phyloP scores from a whole-genome alignment of 257 asterid genomes.

The Eustoma russellianum region DNA sequence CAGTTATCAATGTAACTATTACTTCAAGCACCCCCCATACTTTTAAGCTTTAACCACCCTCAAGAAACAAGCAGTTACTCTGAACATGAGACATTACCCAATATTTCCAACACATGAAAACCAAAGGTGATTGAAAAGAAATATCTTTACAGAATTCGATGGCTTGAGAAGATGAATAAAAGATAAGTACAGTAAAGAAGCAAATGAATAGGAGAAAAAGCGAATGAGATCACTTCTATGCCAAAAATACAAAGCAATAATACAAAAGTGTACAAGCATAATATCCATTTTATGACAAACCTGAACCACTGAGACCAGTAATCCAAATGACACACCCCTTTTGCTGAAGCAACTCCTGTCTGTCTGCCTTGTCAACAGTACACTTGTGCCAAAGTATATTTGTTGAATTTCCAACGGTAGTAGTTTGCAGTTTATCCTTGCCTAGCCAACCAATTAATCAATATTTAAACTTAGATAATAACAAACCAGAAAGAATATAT shows the following conservation, averaged over 20 bases:
- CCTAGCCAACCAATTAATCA: conserved; percentile 26
- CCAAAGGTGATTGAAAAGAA: too few relatives aligned
- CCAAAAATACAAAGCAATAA: background rate
- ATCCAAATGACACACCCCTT: conserved; percentile 98
- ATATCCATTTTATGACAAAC: conserved; percentile 30
- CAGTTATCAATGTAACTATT: too few relatives aligned
- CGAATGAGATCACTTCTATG: background rate
- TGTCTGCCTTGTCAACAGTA: conserved; percentile 63
- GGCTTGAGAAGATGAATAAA: too few relatives aligned
- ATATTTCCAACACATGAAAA: too few relatives aligned
- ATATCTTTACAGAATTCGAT: too few relatives aligned
- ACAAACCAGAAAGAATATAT: background rate
- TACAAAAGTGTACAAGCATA: background rate
- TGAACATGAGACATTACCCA: too few relatives aligned
- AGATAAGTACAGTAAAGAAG: too few relatives aligned
- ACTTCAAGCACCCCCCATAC: too few relatives aligned
- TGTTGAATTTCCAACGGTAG: conserved; percentile 59
- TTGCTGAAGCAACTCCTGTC: conserved; percentile 83
- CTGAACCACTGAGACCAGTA: conserved; percentile 99
- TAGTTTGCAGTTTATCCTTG: conserved; percentile 25
- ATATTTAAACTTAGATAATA: background rate
- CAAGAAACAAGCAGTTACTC: too few relatives aligned
- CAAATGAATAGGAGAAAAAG: background rate
- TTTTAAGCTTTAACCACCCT: too few relatives aligned
- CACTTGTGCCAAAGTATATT: conserved; percentile 93